phyloP scores from a whole-genome alignment of 2,329 filamentous ascomycete genomes.

The Botrytis cinerea region DNA sequence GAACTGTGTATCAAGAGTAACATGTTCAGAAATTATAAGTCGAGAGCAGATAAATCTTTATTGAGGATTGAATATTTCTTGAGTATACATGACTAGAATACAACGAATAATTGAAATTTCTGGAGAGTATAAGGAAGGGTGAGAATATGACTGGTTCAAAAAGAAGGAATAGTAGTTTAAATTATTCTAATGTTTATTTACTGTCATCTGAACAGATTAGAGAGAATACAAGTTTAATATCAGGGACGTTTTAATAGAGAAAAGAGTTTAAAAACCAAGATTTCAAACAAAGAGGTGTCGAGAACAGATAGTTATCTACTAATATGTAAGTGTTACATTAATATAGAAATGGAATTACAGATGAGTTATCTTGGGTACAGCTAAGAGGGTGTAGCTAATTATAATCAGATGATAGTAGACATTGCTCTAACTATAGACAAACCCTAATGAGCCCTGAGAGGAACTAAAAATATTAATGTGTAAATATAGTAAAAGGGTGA shows the following conservation, averaged over 20 bases:
- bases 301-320: too few species aligned
- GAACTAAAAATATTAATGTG: background rate
- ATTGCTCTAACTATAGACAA: background rate
- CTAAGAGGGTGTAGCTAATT: too few species aligned
- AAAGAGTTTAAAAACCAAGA: too few species aligned
- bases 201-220: background rate
- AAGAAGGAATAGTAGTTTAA: background rate
- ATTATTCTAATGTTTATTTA: background rate
- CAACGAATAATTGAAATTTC: fast-evolving
- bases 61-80: background rate
- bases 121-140: background rate
- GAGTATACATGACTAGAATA: background rate
- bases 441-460: background rate
- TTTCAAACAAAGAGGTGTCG: too few species aligned
- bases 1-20: background rate
- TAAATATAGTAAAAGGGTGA: background rate
- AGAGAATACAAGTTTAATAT: background rate
- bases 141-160: fast-evolving
- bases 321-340: too few species aligned
- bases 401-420: too few species aligned
- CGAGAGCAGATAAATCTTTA: background rate
- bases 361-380: too few species aligned
- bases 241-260: too few species aligned
- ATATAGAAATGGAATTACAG: too few species aligned
- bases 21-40: background rate